Percentiles rank a stretch among this genome's conserved stretches.
These are phyloP conservation scores for Capsicum pubescens DNA, from an alignment of 257 asterid species.

Conservation along the genomic window DNA sequence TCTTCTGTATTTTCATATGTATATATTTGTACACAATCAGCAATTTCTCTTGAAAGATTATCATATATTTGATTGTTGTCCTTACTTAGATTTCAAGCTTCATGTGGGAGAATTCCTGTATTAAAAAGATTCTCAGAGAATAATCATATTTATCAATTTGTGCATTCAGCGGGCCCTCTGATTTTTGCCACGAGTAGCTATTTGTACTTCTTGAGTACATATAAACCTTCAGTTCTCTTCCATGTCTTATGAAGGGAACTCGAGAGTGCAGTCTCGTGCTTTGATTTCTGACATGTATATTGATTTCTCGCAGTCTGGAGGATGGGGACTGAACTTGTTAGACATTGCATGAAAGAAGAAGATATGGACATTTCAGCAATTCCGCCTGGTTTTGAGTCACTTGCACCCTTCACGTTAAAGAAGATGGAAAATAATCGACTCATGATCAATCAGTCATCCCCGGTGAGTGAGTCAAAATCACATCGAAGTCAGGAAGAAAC, in stretches of 20 bases:
- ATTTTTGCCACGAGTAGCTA: background rate
- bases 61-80: constrained; percentile 20
- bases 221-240: constrained; percentile 23
- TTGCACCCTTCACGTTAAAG: constrained; percentile 68
- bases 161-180: constrained; percentile 2
- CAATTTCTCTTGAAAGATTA: background rate
- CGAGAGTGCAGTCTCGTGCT: constrained; percentile 11
- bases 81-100: background rate
- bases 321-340: constrained; percentile 83
- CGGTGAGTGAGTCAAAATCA: constrained; percentile 46
- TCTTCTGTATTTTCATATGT: background rate
- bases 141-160: background rate
- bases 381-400: constrained; percentile 96
- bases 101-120: background rate
- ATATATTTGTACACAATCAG: background rate
- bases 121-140: background rate
- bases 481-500: constrained; percentile 48
- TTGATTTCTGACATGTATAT: constrained; percentile 26
- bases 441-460: constrained; percentile 40
- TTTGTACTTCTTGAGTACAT: background rate
- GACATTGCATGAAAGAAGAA: constrained; percentile 72
- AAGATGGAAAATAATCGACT: constrained; percentile 53
- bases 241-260: background rate
- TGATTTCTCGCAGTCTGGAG: constrained; percentile 40
- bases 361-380: constrained; percentile 71